Conservation (phyloP, 768 basidiomycete species). For the Amanita phalloides region DNA sequence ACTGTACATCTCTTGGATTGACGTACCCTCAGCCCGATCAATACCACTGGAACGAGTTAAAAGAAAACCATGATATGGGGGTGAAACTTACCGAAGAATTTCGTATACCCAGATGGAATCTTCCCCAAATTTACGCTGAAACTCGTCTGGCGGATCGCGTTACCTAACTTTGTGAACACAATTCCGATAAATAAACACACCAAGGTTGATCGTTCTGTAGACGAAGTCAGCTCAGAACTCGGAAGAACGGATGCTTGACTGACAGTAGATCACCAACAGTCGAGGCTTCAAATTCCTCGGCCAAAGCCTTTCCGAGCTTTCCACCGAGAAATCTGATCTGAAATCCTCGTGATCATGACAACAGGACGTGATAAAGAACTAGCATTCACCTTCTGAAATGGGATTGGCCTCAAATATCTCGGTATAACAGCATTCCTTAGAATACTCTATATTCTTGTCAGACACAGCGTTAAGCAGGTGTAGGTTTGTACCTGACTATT, state of each 20-base stretch:
- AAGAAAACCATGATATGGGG: background rate
- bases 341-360: background rate
- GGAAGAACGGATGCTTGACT: constrained; percentile 17
- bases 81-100: constrained; percentile 55
- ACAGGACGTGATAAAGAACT: background rate
- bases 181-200: constrained; percentile 21
- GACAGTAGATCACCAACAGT: constrained; percentile 89
- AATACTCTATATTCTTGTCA: constrained; percentile 47
- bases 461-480: background rate
- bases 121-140: constrained; percentile 76
- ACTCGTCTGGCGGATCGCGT: constrained; percentile 41
- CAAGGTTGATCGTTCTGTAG: constrained; percentile 45
- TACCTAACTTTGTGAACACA: background rate
- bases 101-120: constrained; percentile 89
- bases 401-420: constrained; percentile 69
- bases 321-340: constrained; percentile 90
- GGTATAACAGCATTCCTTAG: constrained; percentile 78
- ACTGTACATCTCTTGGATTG: background rate
- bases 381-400: constrained; percentile 72
- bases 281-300: constrained; percentile 79
- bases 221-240: constrained; percentile 1
- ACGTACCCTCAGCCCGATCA: constrained; percentile 75
- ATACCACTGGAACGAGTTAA: constrained; percentile 47
- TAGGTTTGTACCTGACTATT: constrained; percentile 58
- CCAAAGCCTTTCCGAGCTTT: constrained; percentile 83